A percentile compares a stretch with the other conserved stretches of the same genome.
Evolutionary conservation across 805 yeast species (phyloP).

Genomic region (Saccharomyces paradoxus): DNA sequence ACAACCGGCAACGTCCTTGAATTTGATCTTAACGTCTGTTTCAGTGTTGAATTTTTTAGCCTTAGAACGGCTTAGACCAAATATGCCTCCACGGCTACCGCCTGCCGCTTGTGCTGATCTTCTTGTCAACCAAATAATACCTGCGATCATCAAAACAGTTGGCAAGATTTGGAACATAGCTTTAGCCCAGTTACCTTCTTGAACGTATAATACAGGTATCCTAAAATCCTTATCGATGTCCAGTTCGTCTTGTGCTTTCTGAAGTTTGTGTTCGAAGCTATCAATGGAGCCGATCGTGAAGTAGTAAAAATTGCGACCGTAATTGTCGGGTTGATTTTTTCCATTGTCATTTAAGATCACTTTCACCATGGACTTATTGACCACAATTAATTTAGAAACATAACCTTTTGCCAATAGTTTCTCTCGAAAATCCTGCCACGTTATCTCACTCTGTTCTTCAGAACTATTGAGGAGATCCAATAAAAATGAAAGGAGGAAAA

Average conservation of each 20-base stretch:
- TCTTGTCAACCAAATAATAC: constrained; percentile 73
- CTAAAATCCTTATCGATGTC: constrained; percentile 53
- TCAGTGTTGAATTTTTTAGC: constrained; percentile 90
- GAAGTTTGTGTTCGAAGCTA: constrained; percentile 72
- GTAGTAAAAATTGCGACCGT: constrained; percentile 33
- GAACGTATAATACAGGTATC: constrained; percentile 73
- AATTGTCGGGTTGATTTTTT: constrained; percentile 36
- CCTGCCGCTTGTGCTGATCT: constrained; percentile 43
- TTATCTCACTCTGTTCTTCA: constrained; percentile 46
- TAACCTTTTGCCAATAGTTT: constrained; percentile 67
- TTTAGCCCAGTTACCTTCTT: constrained; percentile 59
- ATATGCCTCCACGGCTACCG: constrained; percentile 62
- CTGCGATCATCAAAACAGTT: constrained; percentile 82
- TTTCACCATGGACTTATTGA: constrained; percentile 68
- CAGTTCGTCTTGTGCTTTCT: constrained; percentile 64
- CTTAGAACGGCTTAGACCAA: constrained; percentile 85
- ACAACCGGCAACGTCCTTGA: constrained; percentile 95
- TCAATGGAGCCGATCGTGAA: constrained; percentile 89
- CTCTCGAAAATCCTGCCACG: constrained; percentile 87
- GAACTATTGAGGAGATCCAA: constrained; percentile 26
- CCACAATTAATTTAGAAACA: constrained; percentile 65
- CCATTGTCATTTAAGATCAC: constrained; percentile 60
- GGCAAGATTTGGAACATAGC: constrained; percentile 72
- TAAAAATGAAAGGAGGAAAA: constrained; percentile 27
- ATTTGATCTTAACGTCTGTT: constrained; percentile 78